Evolutionary conservation across 768 basidiomycete species (phyloP), one percentile per base, ranked within the genome.

Genomic region (Kwoniella heveanensis): DNA sequence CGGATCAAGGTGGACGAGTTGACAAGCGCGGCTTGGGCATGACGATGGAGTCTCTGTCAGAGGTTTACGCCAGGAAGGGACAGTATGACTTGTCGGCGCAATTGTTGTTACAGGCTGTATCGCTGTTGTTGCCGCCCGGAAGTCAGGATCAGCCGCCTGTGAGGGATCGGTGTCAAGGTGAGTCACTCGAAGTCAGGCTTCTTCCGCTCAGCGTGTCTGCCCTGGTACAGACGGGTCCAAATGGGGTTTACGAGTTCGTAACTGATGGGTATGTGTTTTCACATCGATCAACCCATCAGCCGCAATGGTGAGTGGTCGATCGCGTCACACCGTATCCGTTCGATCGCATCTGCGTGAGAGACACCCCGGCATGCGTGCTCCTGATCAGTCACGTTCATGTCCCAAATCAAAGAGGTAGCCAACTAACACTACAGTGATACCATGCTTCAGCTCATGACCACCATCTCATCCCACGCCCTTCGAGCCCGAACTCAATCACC

Each of bases 161-260:
- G 0, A 54, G 50, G 30, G 79, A 80, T 57, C 57, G 69, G 44
- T 80, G 79, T 76, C 77, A 80, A 66, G 78, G 77, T 79, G 54
- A 57, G 77, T 66, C 13, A 36, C 26, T 48, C 1, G 32, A 1
- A 17, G 21, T 13, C 21, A 21, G 21, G 48, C 22, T 10, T 30
- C 12, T 12, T 48, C 37, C n/a, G n/a, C n/a, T n/a, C n/a, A n/a
- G n/a, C n/a, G n/a, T n/a, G n/a, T n/a, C n/a, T n/a, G n/a, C n/a
- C n/a, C n/a, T n/a, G n/a, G n/a, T n/a, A n/a, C n/a, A n/a, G n/a
- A n/a, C n/a, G n/a, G n/a, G n/a, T n/a, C n/a, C n/a, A n/a, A n/a
- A n/a, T n/a, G n/a, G n/a, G n/a, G n/a, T n/a, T n/a, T n/a, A n/a
- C n/a, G n/a, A n/a, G n/a, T n/a, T n/a, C n/a, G n/a, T n/a, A n/a